These are phyloP conservation scores for Aspergillus flavus DNA, from an alignment of 2,329 filamentous ascomycete species.

Conservation along the genomic window DNA sequence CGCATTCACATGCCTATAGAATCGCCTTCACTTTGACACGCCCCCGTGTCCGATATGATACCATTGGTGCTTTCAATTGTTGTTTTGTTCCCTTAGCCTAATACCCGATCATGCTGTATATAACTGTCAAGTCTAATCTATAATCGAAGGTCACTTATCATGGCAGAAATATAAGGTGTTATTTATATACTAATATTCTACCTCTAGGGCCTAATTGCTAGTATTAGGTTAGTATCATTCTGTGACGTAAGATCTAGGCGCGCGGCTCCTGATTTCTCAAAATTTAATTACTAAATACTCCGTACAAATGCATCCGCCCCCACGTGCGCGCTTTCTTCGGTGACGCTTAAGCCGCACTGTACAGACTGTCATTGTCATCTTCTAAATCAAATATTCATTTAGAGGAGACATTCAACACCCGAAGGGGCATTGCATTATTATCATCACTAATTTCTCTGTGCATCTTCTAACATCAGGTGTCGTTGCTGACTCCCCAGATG, in stretches of 20 bases:
- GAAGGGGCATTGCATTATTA: not conserved
- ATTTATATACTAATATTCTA: not conserved
- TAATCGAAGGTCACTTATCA: conserved; percentile 13
- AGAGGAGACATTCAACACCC: not conserved
- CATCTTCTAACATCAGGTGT: not conserved
- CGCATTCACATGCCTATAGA: conserved; percentile 9
- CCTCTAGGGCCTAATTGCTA: no score
- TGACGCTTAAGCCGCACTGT: not conserved
- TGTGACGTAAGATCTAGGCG: conserved; percentile 10
- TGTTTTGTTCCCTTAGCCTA: conserved; percentile 13
- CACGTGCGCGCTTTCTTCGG: not conserved
- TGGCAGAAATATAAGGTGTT: not conserved
- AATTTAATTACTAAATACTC: not conserved
- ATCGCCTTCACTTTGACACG: conserved; percentile 10
- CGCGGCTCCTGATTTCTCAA: not conserved
- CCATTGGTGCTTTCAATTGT: conserved; percentile 14
- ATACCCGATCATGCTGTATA: conserved; percentile 25
- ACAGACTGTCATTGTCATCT: not conserved
- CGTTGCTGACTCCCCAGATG: conserved; percentile 16
- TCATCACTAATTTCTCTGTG: not conserved
- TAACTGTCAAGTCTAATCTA: conserved; percentile 24
- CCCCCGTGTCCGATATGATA: conserved; percentile 22
- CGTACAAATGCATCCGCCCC: not conserved
- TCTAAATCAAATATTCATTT: not conserved
- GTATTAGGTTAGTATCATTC: not conserved